phyloP scores from a whole-genome alignment of 495 filamentous ascomycete genomes.

The Haplographium delicatum region DNA sequence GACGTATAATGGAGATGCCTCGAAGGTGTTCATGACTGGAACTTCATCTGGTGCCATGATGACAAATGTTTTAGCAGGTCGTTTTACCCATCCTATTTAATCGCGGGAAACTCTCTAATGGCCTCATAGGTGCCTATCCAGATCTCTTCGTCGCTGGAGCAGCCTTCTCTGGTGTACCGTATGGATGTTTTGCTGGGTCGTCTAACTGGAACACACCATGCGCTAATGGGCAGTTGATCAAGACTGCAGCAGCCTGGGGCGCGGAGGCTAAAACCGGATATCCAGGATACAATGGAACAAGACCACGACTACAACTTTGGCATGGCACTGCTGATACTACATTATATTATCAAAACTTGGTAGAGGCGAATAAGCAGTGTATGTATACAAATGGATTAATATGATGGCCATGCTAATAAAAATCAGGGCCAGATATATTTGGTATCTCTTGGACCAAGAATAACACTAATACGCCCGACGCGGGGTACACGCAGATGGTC shows the following conservation, averaged over 20 bases:
- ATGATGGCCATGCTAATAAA: no score
- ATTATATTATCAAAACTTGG: slow-evolving; percentile 43
- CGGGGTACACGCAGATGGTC: slow-evolving; percentile 47
- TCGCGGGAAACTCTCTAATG: not conserved
- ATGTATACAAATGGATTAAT: no score
- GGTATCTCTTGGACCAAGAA: slow-evolving; percentile 15
- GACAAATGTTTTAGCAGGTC: slow-evolving; percentile 43
- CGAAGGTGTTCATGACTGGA: slow-evolving; percentile 45
- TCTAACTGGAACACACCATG: slow-evolving; percentile 43
- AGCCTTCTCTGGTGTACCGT: slow-evolving; percentile 45
- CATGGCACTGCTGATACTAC: slow-evolving; percentile 45
- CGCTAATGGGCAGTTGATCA: slow-evolving; percentile 38
- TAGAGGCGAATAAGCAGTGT: slow-evolving; percentile 46
- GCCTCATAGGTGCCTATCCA: slow-evolving; percentile 34
- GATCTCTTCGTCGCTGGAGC: slow-evolving; percentile 47
- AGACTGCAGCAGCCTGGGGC: slow-evolving; percentile 43
- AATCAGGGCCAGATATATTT: slow-evolving; percentile 34
- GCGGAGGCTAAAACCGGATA: slow-evolving; percentile 39
- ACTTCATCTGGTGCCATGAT: slow-evolving; percentile 53
- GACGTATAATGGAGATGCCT: slow-evolving; percentile 44
- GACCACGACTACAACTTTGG: slow-evolving; percentile 51
- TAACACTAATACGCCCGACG: slow-evolving; percentile 25
- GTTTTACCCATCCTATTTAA: not conserved
- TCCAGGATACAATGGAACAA: slow-evolving; percentile 43
- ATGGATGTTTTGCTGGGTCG: slow-evolving; percentile 42